Percentiles rank a stretch among this genome's conserved stretches.
phyloP scores from a whole-genome alignment of 2,329 filamentous ascomycete genomes.

The Colletotrichum orchidophilum region DNA sequence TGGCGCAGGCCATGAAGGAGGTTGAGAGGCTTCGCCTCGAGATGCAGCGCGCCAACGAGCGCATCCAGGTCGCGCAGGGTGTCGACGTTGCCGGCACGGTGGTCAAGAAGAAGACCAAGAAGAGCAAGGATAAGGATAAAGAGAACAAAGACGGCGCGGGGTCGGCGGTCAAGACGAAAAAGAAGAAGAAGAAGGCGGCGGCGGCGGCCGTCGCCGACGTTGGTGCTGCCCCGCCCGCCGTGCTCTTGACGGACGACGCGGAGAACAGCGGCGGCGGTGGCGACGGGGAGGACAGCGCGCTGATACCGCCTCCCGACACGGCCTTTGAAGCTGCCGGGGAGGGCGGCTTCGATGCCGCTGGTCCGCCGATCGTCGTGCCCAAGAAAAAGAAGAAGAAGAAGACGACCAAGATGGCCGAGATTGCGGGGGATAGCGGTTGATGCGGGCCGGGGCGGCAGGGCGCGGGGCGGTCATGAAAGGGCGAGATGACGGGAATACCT shows the following conservation, averaged over 20 bases:
- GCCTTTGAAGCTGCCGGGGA: neutral
- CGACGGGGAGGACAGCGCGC: slow-evolving; percentile 9
- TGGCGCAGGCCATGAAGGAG: slow-evolving; percentile 87
- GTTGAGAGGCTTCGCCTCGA: slow-evolving; percentile 87
- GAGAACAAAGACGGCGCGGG: slow-evolving; percentile 32
- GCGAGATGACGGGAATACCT: neutral
- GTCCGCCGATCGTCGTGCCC: slow-evolving; percentile 41
- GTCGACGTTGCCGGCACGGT: slow-evolving; percentile 72
- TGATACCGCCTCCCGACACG: neutral
- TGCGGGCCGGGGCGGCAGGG: neutral
- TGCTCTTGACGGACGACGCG: slow-evolving; percentile 37
- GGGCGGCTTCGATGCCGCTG: neutral
- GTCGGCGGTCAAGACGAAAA: slow-evolving; percentile 52
- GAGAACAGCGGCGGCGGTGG: slow-evolving; percentile 8
- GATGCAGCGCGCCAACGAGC: slow-evolving; percentile 85
- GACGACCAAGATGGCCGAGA: slow-evolving; percentile 37
- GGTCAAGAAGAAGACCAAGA: slow-evolving; percentile 75
- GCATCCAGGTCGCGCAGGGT: slow-evolving; percentile 76
- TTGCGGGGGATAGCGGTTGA: slow-evolving; percentile 20
- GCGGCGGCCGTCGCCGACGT: slow-evolving; percentile 41
- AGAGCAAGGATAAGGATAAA: slow-evolving; percentile 56
- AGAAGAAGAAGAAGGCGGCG: slow-evolving; percentile 58
- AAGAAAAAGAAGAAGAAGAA: slow-evolving; percentile 53
- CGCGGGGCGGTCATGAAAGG: neutral
- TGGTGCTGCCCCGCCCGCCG: slow-evolving; percentile 37